phyloP scores from a whole-genome alignment of 148 eudicot genomes.

The Chenopodium berlandieri region DNA sequence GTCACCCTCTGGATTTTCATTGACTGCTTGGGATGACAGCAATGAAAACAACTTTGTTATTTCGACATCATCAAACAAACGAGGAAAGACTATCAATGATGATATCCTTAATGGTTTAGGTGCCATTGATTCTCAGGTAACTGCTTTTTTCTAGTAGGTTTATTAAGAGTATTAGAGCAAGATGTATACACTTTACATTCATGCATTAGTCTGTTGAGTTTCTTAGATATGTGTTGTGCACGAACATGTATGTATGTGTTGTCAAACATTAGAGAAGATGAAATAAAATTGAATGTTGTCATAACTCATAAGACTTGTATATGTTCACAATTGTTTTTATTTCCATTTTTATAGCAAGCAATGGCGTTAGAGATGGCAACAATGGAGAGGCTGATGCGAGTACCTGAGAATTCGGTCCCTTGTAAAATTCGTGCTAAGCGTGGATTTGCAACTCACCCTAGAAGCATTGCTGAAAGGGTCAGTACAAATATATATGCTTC shows the following conservation, averaged over 20 bases:
- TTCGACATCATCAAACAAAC: constrained; percentile 39
- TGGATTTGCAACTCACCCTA: constrained; percentile 78
- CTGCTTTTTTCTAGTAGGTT: not conserved
- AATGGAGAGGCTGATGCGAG: constrained; percentile 44
- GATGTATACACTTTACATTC: no score
- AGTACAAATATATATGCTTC: constrained; percentile 12
- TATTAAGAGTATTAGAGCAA: not conserved
- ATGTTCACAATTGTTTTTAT: constrained; percentile 9
- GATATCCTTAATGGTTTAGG: constrained; percentile 32
- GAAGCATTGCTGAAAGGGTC: constrained; percentile 83
- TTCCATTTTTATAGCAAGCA: constrained; percentile 27
- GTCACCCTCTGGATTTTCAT: constrained; percentile 29
- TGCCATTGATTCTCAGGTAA: constrained; percentile 58
- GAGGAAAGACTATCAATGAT: constrained; percentile 30
- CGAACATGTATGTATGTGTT: no score
- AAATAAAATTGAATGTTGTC: no score
- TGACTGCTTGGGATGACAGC: constrained; percentile 50
- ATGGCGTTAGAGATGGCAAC: constrained; percentile 49
- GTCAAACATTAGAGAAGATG: no score
- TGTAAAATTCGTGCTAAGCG: constrained; percentile 82
- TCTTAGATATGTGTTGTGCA: no score
- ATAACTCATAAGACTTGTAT: not conserved
- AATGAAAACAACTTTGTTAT: constrained; percentile 33
- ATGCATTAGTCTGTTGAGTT: no score
- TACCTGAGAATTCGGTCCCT: constrained; percentile 65